These are phyloP conservation scores for Anaeromyces robustus DNA, from an alignment of 192 early-diverging fungal genomes.

Conservation along the genomic window DNA sequence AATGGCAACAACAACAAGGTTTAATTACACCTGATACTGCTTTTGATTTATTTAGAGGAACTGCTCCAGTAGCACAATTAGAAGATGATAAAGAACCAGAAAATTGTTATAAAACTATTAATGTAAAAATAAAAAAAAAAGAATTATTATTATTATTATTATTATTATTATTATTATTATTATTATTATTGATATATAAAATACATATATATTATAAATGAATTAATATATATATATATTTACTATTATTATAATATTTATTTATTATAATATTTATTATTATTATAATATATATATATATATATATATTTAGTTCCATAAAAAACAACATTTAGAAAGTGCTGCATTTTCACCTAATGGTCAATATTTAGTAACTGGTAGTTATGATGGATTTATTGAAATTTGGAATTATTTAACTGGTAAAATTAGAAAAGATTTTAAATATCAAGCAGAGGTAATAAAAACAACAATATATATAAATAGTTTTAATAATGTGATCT, in stretches of 20 bases:
- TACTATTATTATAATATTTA: neutral
- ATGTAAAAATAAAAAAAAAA: slow-evolving; percentile 33
- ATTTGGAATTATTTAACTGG: slow-evolving; percentile 87
- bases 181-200: neutral
- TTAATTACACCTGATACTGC: slow-evolving; percentile 47
- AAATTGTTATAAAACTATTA: slow-evolving; percentile 60
- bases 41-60: slow-evolving; percentile 70
- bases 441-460: slow-evolving; percentile 72
- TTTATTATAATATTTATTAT: neutral
- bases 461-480: neutral
- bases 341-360: slow-evolving; percentile 71
- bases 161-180: too few species aligned
- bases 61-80: slow-evolving; percentile 32
- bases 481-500: too few species aligned
- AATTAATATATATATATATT: too few species aligned
- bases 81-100: slow-evolving; percentile 60
- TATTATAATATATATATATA: neutral
- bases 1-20: slow-evolving; percentile 77
- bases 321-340: slow-evolving; percentile 64
- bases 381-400: slow-evolving; percentile 88
- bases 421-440: slow-evolving; percentile 71
- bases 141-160: slow-evolving; percentile 1
- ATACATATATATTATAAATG: too few species aligned
- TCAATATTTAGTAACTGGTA: slow-evolving; percentile 71
- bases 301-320: slow-evolving; percentile 54